Evolutionary conservation across 352 stramenopile genomes (phyloP), one percentile per base, ranked within the genome.

Genomic region (Thraustotheca clavata): DNA sequence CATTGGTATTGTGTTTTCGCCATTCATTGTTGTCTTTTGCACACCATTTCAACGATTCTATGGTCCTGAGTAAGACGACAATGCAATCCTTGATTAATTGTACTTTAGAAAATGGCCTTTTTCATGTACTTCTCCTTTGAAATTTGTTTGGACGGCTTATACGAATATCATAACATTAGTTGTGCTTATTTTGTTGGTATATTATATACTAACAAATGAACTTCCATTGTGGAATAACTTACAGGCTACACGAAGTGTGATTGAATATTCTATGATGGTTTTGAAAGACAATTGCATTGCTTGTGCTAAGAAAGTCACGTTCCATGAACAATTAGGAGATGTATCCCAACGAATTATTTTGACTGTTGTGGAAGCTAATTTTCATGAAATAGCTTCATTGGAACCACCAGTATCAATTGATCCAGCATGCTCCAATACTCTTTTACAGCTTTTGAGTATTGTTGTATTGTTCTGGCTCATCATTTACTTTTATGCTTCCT

Each of bases 51-150:
- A 89, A 52, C 73, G 69, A n/a, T 68, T 77, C 61, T 80, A 86
- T 38, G 69, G 68, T 49, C 60, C 71, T 32, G 74, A 75, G 79
- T 91, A 61, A 57, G 75, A 24, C 3, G 22, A 4, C 24, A 2
- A n/a, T n/a, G n/a, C n/a, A n/a, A n/a, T 48, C 8, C 31, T 38
- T 32, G 26, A 39, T 43, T 59, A 40, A 26, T 18, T 70, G 14
- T 43, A 24, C 8, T 61, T 31, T 46, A 91, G 82, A 14, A 80
- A 81, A 50, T 93, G 83, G 81, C 83, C 83, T 40, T 72, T 93
- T 32, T 73, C 69, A 7, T 89, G 81, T 62, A 47, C 67, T 46
- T 89, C 80, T 16, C 49, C 89, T 20, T 72, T 71, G 35, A 69
- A 76, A 27, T 69, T 91, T 3, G 70, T 87, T 41, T 29, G 59